Evolutionary conservation across 495 filamentous ascomycete genomes (phyloP).

Genomic region (Pseudevernia furfuracea): DNA sequence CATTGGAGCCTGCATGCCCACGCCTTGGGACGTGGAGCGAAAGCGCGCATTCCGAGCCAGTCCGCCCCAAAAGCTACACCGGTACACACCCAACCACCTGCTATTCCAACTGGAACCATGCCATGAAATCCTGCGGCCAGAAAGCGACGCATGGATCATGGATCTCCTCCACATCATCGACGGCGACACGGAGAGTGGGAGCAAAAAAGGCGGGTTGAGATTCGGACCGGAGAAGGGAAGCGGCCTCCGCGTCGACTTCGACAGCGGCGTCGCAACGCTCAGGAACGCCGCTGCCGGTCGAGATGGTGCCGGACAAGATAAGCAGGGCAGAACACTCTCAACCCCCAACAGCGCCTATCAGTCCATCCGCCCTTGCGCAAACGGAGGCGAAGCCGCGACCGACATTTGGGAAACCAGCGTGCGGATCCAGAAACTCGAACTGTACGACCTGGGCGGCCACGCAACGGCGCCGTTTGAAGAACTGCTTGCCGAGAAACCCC

Average conservation of each 20-base stretch:
- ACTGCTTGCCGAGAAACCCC: background rate
- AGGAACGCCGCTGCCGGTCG: background rate
- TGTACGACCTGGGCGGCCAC: background rate
- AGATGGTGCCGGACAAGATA: background rate
- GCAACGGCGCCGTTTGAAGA: background rate
- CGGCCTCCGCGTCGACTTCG: background rate
- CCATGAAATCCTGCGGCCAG: background rate
- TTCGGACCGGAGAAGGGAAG: background rate
- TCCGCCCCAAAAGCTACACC: background rate
- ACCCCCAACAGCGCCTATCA: background rate
- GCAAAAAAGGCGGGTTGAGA: background rate
- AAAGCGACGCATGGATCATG: background rate
- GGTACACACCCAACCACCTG: background rate
- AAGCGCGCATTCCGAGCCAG: background rate
- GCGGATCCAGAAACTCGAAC: background rate
- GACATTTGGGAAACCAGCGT: background rate
- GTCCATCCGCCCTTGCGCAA: background rate
- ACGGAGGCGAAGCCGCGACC: background rate
- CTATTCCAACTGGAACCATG: constrained; percentile 2
- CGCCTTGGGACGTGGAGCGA: background rate
- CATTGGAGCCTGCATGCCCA: background rate
- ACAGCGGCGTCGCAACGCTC: background rate
- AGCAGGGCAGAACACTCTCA: background rate
- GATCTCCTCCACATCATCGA: background rate
- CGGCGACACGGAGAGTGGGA: background rate